Conservation (phyloP, 2,329 filamentous ascomycete species). For the Ophiostoma ulmi region DNA sequence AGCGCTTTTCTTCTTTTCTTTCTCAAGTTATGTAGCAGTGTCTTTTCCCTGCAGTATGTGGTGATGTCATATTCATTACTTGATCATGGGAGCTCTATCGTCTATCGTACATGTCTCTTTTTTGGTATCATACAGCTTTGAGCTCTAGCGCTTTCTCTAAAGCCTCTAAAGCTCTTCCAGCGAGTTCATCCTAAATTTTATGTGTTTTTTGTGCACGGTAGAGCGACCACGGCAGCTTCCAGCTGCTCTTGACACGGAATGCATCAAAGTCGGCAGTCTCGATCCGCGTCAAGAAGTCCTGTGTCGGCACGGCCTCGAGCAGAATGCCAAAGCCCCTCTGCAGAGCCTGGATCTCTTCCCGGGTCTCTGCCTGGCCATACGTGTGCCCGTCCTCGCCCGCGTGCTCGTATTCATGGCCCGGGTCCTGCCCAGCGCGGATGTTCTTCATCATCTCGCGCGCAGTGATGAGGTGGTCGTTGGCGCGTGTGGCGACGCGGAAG, state of each 20-base stretch:
- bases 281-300: constrained; percentile 70
- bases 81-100: background rate
- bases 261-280: constrained; percentile 80
- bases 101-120: constrained; percentile 11
- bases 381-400: constrained; percentile 66
- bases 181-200: constrained; percentile 38
- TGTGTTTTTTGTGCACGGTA: constrained; percentile 50
- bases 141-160: background rate
- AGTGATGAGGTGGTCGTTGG: constrained; percentile 93
- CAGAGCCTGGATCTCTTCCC: constrained; percentile 45
- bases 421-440: constrained; percentile 64
- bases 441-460: constrained; percentile 86
- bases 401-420: constrained; percentile 87
- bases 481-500: constrained; percentile 85
- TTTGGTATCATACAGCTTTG: background rate
- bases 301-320: constrained; percentile 71
- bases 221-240: constrained; percentile 79
- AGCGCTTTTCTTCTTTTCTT: background rate
- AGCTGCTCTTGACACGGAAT: constrained; percentile 63
- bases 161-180: too few relatives aligned
- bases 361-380: constrained; percentile 36
- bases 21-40: background rate
- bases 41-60: background rate
- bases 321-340: constrained; percentile 68
- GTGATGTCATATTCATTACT: constrained; percentile 12